Base-by-base conservation (phyloP, 805 yeast genomes). In the Wickerhamomyces alni region DNA sequence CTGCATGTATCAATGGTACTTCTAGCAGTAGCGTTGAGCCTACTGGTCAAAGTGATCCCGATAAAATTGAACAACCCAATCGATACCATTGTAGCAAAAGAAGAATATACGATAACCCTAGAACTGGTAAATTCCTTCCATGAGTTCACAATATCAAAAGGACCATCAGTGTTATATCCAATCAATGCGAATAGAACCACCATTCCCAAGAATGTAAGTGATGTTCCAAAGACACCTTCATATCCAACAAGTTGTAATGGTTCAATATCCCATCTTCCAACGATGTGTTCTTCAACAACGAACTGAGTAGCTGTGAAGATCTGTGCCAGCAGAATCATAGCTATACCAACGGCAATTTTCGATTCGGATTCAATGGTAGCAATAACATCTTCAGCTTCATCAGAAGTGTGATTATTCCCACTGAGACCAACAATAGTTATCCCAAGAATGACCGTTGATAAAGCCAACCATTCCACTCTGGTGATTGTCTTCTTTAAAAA, bases 1-100 rank as follows among this genome's bases (percentile, higher is more conserved):
- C 94, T 69, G 43, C 84, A 80, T 0, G 88, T 80, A 53, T 85
- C 94, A 37, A 85, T 74, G 2, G 93, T 85, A 17, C 87, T 78
- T 53, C 93, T 68, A 2, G 89, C 71, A 1, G 94, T 84, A 26
- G 94, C 93, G 38, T 83, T 78, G 35, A 84, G 55, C 34, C 63
- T 61, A 36, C 74, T 69, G 3, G 94, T 85, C 29, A 85, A 63
- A 8, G 86, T 70, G 30, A 83, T 71, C 2, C 94, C 94, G 50
- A 79, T 78, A 57, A 70, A 80, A 59, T 85, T 85, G 70, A 85
- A 85, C 5, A 71, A 51, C 2, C 87, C 76, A 44, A 85, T 84
- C 8, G 84, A 80, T 2, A 80, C 36, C 91, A 85, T 82, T 45
- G 83, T 82, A 33, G 73, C 62, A 3, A 82, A 17, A 3, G 88